Conservation (phyloP, 257 asterid species). For the Perilla frutescens region DNA sequence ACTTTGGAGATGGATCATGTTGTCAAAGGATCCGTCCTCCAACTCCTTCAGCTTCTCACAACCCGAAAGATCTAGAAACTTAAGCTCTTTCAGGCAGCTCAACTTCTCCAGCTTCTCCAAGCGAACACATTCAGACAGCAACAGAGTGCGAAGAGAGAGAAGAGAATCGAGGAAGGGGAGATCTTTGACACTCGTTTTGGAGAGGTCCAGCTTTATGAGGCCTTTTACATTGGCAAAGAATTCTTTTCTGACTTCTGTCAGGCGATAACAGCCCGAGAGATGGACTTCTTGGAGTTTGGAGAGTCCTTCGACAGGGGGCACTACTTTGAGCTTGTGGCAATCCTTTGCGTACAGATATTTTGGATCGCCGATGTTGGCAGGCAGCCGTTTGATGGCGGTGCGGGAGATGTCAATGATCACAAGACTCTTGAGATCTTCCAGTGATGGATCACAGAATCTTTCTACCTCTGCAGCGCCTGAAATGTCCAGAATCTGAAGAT, state of each 20-base stretch:
- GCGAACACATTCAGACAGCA: constrained; percentile 28
- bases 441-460: constrained; percentile 48
- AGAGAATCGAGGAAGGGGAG: constrained; percentile 37
- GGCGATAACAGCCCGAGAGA: constrained; percentile 38
- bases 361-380: constrained; percentile 39
- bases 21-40: constrained; percentile 24
- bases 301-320: constrained; percentile 36
- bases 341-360: constrained; percentile 21
- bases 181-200: constrained; percentile 35
- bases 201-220: constrained; percentile 42
- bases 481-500: constrained; percentile 46
- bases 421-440: constrained; percentile 33
- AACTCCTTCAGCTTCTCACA: constrained; percentile 37
- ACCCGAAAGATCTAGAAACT: constrained; percentile 47
- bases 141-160: constrained; percentile 32
- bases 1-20: constrained; percentile 32
- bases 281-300: constrained; percentile 35
- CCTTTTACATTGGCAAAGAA: constrained; percentile 25
- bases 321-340: constrained; percentile 36
- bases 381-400: constrained; percentile 42
- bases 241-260: constrained; percentile 23
- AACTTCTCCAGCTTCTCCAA: constrained; percentile 38
- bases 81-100: constrained; percentile 30
- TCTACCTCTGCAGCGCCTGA: constrained; percentile 44
- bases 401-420: constrained; percentile 39